Conservation (phyloP, 208 protist genomes). For the Leishmania gerbilli region DNA sequence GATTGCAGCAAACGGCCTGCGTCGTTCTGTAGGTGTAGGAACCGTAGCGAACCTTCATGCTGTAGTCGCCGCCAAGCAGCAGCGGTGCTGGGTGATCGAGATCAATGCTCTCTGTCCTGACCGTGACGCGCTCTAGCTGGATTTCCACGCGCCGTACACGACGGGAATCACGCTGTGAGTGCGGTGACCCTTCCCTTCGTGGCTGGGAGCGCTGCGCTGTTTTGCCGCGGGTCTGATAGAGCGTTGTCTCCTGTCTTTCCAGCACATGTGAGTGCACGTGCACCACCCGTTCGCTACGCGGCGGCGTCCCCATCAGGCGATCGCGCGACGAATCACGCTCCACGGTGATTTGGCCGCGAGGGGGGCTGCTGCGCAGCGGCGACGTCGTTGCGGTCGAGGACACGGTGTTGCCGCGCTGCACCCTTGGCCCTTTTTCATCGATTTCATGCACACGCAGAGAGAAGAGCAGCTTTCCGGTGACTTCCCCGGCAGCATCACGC, state of each 20-base stretch:
- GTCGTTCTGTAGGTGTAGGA: constrained; percentile 39
- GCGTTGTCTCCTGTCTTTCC: too few relatives aligned
- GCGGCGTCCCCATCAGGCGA: constrained; percentile 13
- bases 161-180: not conserved
- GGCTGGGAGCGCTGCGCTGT: not conserved
- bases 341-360: not conserved
- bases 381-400: constrained; percentile 1
- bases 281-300: not conserved
- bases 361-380: not conserved
- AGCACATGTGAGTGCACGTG: not conserved
- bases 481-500: constrained; percentile 58
- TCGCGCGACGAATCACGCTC: constrained; percentile 23
- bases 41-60: constrained; percentile 70
- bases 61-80: constrained; percentile 68
- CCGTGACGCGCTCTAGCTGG: constrained; percentile 58
- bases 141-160: constrained; percentile 35
- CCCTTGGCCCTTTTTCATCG: constrained; percentile 6
- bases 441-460: constrained; percentile 55
- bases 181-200: not conserved
- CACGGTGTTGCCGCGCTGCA: not conserved
- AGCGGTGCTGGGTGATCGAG: constrained; percentile 68
- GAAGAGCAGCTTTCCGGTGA: constrained; percentile 84
- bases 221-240: not conserved
- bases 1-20: constrained; percentile 45
- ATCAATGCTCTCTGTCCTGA: constrained; percentile 59